These are phyloP conservation scores for Verbena officinalis DNA, from an alignment of 257 asterid genomes.

Conservation along the genomic window DNA sequence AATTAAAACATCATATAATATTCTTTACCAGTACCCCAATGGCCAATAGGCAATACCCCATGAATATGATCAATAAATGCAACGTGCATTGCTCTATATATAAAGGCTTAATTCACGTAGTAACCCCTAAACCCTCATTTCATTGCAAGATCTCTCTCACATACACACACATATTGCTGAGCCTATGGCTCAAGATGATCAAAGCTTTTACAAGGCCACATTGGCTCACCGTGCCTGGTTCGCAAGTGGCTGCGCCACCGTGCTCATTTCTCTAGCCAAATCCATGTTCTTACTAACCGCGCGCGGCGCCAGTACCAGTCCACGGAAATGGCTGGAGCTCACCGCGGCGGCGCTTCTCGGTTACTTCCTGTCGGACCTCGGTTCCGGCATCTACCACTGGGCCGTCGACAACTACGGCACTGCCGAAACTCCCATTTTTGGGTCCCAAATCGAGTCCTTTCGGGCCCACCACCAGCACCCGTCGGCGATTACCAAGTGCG, in stretches of 20 bases:
- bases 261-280: conserved; percentile 24
- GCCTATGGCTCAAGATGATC: conserved; percentile 1
- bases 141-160: too few relatives aligned
- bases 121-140: too few relatives aligned
- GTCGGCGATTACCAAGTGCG: conserved; percentile 21
- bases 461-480: conserved; percentile 34
- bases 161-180: background rate
- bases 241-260: conserved; percentile 25
- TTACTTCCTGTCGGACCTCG: conserved; percentile 28
- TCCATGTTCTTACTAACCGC: background rate
- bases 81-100: too few relatives aligned
- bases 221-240: conserved; percentile 30
- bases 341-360: background rate
- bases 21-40: too few relatives aligned
- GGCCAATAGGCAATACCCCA: too few relatives aligned
- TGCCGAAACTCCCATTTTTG: conserved; percentile 26
- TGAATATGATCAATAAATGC: too few relatives aligned
- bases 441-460: conserved; percentile 30
- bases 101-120: too few relatives aligned
- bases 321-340: background rate
- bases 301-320: background rate
- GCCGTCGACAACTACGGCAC: conserved; percentile 43
- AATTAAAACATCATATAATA: too few relatives aligned
- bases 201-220: conserved; percentile 20
- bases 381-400: conserved; percentile 38